Percentiles rank a stretch among this genome's conserved stretches.
Evolutionary conservation across 176 grass and related monocot genomes (phyloP).

Genomic region (Phoenix roebelenii): DNA sequence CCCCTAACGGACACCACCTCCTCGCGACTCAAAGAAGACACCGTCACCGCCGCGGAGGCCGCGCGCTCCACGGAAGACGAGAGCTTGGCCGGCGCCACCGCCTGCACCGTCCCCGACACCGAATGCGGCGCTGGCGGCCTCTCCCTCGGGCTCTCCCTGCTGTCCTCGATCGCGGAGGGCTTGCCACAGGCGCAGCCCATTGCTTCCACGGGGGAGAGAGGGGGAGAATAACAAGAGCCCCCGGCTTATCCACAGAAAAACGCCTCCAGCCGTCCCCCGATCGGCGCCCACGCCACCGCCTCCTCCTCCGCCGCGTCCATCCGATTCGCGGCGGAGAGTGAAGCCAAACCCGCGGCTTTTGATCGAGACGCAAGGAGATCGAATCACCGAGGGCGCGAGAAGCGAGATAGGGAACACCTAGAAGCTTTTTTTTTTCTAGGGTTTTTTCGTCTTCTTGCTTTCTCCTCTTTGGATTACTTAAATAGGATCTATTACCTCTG

Average conservation of each 20-base stretch:
- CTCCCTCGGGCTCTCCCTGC: constrained; percentile 11
- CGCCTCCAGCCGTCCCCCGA: constrained; percentile 1
- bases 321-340: too few relatives aligned
- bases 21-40: constrained; percentile 21
- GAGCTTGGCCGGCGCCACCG: constrained; percentile 22
- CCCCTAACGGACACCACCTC: constrained; percentile 3
- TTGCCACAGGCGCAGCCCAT: constrained; percentile 75
- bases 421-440: too few relatives aligned
- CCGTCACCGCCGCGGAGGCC: constrained; percentile 3
- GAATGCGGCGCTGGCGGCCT: neutral
- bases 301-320: too few relatives aligned
- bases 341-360: too few relatives aligned
- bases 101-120: neutral
- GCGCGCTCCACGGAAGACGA: neutral
- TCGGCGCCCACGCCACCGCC: neutral
- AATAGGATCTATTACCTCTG: too few relatives aligned
- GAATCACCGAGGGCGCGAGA: too few relatives aligned
- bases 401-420: too few relatives aligned
- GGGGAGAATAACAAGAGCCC: neutral
- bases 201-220: neutral
- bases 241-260: too few relatives aligned
- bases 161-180: constrained; percentile 30
- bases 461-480: too few relatives aligned
- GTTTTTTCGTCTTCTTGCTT: too few relatives aligned
- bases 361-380: too few relatives aligned